These are phyloP conservation scores for Pterocarpus macrocarpus DNA, from an alignment of 306 rosid species.

Conservation along the genomic window DNA sequence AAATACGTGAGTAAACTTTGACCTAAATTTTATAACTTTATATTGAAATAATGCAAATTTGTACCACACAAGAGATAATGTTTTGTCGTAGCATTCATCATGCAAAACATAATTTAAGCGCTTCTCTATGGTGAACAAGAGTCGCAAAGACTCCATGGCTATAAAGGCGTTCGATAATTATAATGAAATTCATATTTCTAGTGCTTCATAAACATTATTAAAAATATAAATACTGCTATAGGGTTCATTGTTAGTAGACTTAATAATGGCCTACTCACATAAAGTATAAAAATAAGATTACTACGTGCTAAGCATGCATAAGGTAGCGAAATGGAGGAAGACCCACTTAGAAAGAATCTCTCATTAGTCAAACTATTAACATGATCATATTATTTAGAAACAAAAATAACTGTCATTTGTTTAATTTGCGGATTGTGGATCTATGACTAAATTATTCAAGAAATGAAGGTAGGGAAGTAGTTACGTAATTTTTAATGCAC, in stretches of 20 bases:
- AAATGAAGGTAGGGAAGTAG: slow-evolving; percentile 44
- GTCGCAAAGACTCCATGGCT: neutral
- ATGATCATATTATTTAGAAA: slow-evolving; percentile 48
- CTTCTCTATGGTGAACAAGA: neutral
- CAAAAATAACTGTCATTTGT: slow-evolving; percentile 7
- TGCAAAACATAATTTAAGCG: neutral
- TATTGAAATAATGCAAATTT: neutral
- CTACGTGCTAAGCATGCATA: slow-evolving; percentile 67
- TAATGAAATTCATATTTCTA: slow-evolving; percentile 5
- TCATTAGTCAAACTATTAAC: slow-evolving; percentile 54
- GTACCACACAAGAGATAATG: neutral
- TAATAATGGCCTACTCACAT: slow-evolving; percentile 56
- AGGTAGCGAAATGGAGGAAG: slow-evolving; percentile 43
- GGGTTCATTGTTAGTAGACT: slow-evolving; percentile 56
- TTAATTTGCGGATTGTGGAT: slow-evolving; percentile 44
- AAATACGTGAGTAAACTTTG: too few species aligned
- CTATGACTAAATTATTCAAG: slow-evolving; percentile 29
- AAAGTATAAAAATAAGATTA: slow-evolving; percentile 44
- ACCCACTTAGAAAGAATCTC: slow-evolving; percentile 54
- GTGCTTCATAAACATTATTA: neutral
- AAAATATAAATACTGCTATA: slow-evolving; percentile 19
- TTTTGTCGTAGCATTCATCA: neutral
- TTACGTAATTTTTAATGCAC: slow-evolving; percentile 12
- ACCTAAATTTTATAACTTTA: too few species aligned
- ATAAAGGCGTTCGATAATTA: slow-evolving; percentile 15